Conservation (phyloP, 345 rosid species). For the Salix purpurea region DNA sequence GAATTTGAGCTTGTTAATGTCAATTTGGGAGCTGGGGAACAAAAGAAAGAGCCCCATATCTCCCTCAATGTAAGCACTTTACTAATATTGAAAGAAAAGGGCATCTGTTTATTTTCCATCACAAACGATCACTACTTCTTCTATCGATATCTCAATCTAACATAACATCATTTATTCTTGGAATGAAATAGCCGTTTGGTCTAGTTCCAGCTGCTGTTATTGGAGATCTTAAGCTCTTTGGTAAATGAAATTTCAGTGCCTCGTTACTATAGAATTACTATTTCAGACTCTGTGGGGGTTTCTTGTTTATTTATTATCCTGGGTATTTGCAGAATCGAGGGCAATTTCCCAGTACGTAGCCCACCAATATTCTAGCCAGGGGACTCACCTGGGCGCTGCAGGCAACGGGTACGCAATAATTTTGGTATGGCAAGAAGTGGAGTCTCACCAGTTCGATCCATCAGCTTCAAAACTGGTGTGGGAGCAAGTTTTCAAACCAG, state of each 20-base stretch:
- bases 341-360: background rate
- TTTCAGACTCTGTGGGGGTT: background rate
- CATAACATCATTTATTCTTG: background rate
- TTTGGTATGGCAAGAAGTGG: background rate
- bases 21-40: slow-evolving; percentile 50
- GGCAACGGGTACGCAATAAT: background rate
- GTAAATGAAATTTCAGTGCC: background rate
- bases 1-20: slow-evolving; percentile 49
- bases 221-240: background rate
- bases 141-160: background rate
- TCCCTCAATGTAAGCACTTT: slow-evolving; percentile 49
- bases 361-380: background rate
- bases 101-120: background rate
- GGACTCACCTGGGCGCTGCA: background rate
- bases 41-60: slow-evolving; percentile 50
- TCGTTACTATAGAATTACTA: background rate
- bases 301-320: background rate
- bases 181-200: background rate
- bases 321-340: background rate
- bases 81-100: background rate
- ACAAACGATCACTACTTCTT: background rate
- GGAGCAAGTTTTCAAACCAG: background rate
- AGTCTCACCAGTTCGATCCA: background rate
- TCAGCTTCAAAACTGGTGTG: background rate
- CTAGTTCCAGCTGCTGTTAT: background rate